Evolutionary conservation across 2,329 filamentous ascomycete genomes (phyloP), one percentile per base, ranked within the genome.

Genomic region (Trichoderma sp.): DNA sequence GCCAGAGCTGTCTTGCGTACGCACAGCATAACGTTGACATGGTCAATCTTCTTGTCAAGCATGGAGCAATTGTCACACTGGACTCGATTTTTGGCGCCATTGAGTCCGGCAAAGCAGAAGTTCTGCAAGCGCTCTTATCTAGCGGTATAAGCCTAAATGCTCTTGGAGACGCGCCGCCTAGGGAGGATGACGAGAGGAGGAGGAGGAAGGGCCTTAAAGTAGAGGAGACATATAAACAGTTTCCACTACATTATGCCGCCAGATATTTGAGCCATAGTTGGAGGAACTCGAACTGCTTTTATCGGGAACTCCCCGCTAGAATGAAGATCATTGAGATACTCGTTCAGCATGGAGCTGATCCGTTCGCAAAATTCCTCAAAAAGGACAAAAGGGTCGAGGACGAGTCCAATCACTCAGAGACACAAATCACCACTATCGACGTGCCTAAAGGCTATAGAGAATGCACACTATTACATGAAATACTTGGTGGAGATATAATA

Each of bases 281-380:
- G 29, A 3, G 1, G 7, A 4, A 16, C 6, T n/a, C 18, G 7
- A 18, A 27, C 0, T 11, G 16, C 7, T 8, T 24, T 6, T 56
- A 21, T n/a, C 12, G 38, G 3, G 69, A 56, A 5, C 8, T 64
- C n/a, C 9, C 56, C 21, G 8, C 33, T 5, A 29, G 29, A 24
- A n/a, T 6, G 27, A 45, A 68, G 31, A 35, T 80, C 14, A 59
- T 80, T 21, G 62, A 75, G 3, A 7, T 78, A 1, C 64, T 82
- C 3, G 69, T 83, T 16, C 72, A 78, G 1, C 77, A 81, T 38
- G 81, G 81, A 3, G 81, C 79, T 1, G 75, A 81, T 66, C 81
- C 80, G 1, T 80, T 80, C 29, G 77, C 76, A 9, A 77, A 71
- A 7, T 78, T 79, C 21, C 16, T 64, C 4, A 65, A 64, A 18